phyloP scores from a whole-genome alignment of 163 green algal species.

The Coccomyxa subellipsoidea region DNA sequence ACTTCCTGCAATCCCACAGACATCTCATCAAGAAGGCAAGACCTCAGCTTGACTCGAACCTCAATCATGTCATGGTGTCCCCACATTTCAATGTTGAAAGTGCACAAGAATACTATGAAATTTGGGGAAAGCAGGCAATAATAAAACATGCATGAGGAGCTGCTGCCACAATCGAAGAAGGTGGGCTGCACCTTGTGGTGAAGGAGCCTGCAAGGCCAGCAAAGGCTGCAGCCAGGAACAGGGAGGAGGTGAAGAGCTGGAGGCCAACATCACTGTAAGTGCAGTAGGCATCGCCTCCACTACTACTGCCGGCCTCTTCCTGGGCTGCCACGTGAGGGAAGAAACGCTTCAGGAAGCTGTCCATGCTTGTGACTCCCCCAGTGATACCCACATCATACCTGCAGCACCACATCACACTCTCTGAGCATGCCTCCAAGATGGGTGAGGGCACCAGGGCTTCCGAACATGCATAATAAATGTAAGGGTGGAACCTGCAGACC shows the following conservation, averaged over 20 bases:
- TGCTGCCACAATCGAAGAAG: background rate
- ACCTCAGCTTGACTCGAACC: too few relatives aligned
- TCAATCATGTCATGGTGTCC: too few relatives aligned
- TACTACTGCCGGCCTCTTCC: background rate
- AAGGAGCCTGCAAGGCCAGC: slow-evolving; percentile 20
- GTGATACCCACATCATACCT: slow-evolving; percentile 49
- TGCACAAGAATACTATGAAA: too few relatives aligned
- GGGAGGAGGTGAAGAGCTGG: slow-evolving; percentile 38
- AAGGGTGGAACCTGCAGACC: too few relatives aligned
- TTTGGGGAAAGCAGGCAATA: too few relatives aligned
- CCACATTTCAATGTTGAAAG: too few relatives aligned
- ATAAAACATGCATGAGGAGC: background rate
- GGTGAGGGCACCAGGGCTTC: background rate
- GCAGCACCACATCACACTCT: background rate
- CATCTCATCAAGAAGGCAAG: background rate
- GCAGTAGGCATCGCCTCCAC: slow-evolving; percentile 20
- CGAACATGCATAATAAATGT: too few relatives aligned
- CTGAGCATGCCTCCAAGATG: background rate
- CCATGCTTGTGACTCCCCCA: slow-evolving; percentile 61
- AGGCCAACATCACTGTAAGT: slow-evolving; percentile 31
- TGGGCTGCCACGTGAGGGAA: background rate
- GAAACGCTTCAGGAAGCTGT: slow-evolving; percentile 50
- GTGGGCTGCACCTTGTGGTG: slow-evolving; percentile 3
- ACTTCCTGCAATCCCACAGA: background rate
- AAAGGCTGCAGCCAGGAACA: slow-evolving; percentile 35